Evolutionary conservation across 2,329 filamentous ascomycete species (phyloP), one percentile per base, ranked within the genome.

Genomic region (Coniosporium uncinatum): DNA sequence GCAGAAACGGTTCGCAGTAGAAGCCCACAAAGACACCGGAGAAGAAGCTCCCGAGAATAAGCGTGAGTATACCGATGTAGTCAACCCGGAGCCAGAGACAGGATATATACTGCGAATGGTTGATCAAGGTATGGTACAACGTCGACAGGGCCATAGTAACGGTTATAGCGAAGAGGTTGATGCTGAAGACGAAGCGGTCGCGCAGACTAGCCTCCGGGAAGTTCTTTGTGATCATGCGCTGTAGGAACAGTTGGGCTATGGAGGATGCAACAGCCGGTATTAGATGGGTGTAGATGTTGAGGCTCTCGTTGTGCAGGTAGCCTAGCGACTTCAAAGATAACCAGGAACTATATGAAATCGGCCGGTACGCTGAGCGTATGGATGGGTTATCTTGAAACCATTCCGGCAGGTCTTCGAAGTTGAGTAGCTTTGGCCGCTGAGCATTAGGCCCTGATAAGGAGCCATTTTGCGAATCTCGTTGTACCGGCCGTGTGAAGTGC

Each of bases 241-340:
- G 56, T 8, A 35, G 8, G 14, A 35, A 17, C 18, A 35, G 16
- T 17, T 35, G 33, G 8, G 16, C 33, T 11, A 11, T 6, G 8
- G 18, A n/a, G 6, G 33, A 16, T 19, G 11, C 8, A 6, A 35
- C 6, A 6, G 33, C 33, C 8, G 33, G 33, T 6, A 35, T 8
- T 17, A 83, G 66, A 57, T 84, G 80, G 11, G 75, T 73, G 56
- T 79, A 83, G 47, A 83, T 82, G 55, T 84, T 84, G 38, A 83
- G 71, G 11, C 72, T 73, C 54, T 79, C 73, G 54, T 78, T 82
- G 59, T 83, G 78, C 27, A 82, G 55, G 56, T 81, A 76, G 39
- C 66, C 59, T 36, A 82, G 63, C 34, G 71, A 77, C 29, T 68
- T 60, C 40, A 77, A 65, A 24, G 75, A 81, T 40, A 59, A 66